Base-by-base conservation (phyloP, 345 rosid genomes). In the Clarkia xantiana region DNA sequence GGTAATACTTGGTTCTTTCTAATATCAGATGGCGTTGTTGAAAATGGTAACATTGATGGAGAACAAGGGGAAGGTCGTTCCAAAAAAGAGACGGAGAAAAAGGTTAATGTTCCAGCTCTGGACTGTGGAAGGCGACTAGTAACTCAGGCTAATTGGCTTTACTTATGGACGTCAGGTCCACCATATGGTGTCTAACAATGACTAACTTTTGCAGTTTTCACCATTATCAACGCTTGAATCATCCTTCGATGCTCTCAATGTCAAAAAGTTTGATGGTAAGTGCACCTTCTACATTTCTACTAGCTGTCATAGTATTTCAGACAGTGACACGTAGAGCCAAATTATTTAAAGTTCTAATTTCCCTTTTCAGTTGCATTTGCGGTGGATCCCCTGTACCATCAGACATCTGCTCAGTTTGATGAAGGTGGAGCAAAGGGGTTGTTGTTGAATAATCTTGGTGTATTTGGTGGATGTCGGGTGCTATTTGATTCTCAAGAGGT, bases 381-480 rank as follows among this genome's bases (percentile, higher is more conserved):
- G 2, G 96, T 90, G 68, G 97, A 86, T 74, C 97, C 97, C 13
- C 74, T 90, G 43, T 90, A 90, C 73, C 94, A 83, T 62, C 97
- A 90, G 64, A 86, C 97, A 44, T 82, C 97, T 53, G 97, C 97
- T 53, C 91, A 86, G 64, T 86, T 86, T 66, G 97, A 90, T 64
- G 97, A 82, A 79, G 97, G 97, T 56, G 96, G 97, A 65, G 97
- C 86, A 23, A 86, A 72, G 70, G 96, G 91, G 53, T 78, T 90
- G 42, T 53, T 90, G 64, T 67, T 86, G 63, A 90, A 83, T 70
- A 86, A 90, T 59, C 85, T 90, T 63, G 97, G 91, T 61, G 84
- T 90, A 43, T 82, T 77, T 68, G 84, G 84, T 56, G 81, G 78
- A 42, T 90, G 97, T 55, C 82, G 71, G 52, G 96, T 90, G 68